phyloP scores from a whole-genome alignment of 495 filamentous ascomycete species.

The Thozetella sp. region DNA sequence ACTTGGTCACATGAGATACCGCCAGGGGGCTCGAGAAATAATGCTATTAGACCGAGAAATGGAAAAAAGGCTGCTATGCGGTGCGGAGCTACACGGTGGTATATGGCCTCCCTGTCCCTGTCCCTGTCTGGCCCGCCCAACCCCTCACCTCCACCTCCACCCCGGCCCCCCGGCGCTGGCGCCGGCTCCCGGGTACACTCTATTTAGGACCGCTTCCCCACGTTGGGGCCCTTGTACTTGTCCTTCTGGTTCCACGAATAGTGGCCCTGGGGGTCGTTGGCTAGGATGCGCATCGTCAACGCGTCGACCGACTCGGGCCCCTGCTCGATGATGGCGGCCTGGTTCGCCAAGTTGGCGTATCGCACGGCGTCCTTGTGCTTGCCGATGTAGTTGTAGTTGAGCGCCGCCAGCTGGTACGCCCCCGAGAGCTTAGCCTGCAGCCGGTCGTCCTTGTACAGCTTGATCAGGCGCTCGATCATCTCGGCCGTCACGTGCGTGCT shows the following conservation, averaged over 20 bases:
- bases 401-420: conserved; percentile 33
- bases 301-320: conserved; percentile 21
- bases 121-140: no score
- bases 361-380: conserved; percentile 19
- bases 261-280: conserved; percentile 19
- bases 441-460: conserved; percentile 25
- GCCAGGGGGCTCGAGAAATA: no score
- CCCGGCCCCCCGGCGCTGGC: no score
- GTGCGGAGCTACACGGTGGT: no score
- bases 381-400: conserved; percentile 38
- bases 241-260: conserved; percentile 11
- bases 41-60: no score
- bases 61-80: no score
- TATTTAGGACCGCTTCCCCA: background rate
- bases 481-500: conserved; percentile 18
- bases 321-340: conserved; percentile 26
- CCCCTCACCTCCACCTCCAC: no score
- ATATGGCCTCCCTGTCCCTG: no score
- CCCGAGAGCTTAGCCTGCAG: conserved; percentile 25
- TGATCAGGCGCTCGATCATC: conserved; percentile 28
- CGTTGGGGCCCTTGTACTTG: background rate
- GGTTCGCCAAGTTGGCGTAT: conserved; percentile 25
- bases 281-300: conserved; percentile 18
- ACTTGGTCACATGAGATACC: no score
- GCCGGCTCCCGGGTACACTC: no score